Percentiles rank a stretch among this genome's conserved stretches.
These are phyloP conservation scores for Serendipita sp. DNA, from an alignment of 768 basidiomycete genomes.

Conservation along the genomic window DNA sequence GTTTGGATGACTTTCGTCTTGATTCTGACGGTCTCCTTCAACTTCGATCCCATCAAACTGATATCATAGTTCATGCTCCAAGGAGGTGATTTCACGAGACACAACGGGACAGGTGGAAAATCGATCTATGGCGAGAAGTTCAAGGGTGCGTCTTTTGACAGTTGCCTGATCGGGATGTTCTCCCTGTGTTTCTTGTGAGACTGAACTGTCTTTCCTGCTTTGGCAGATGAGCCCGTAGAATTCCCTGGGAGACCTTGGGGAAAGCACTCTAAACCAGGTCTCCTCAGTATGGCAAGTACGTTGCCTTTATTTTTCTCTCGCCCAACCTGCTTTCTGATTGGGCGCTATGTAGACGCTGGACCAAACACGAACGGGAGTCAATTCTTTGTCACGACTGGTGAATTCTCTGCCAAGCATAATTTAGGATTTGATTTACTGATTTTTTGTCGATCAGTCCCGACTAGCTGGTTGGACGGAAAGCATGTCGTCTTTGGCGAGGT, in stretches of 20 bases:
- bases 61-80: conserved; percentile 19
- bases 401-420: too few relatives aligned
- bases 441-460: not conserved
- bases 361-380: not conserved
- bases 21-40: too few relatives aligned
- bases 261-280: conserved; percentile 40
- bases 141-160: conserved; percentile 8
- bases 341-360: not conserved
- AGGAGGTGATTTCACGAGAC: conserved; percentile 22
- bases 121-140: conserved; percentile 22
- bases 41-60: too few relatives aligned
- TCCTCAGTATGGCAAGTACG: conserved; percentile 64
- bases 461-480: conserved; percentile 19
- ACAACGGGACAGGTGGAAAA: conserved; percentile 23
- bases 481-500: conserved; percentile 24
- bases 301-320: not conserved
- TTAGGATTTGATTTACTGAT: too few relatives aligned
- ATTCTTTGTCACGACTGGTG: conserved; percentile 4
- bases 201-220: not conserved
- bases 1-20: too few relatives aligned
- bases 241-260: too few relatives aligned
- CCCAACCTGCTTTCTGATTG: not conserved
- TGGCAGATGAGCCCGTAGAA: conserved; percentile 30
- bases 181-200: not conserved
- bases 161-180: too few relatives aligned